Evolutionary conservation across 106 monocot species (phyloP).

Genomic region (Triglochin maritima): DNA sequence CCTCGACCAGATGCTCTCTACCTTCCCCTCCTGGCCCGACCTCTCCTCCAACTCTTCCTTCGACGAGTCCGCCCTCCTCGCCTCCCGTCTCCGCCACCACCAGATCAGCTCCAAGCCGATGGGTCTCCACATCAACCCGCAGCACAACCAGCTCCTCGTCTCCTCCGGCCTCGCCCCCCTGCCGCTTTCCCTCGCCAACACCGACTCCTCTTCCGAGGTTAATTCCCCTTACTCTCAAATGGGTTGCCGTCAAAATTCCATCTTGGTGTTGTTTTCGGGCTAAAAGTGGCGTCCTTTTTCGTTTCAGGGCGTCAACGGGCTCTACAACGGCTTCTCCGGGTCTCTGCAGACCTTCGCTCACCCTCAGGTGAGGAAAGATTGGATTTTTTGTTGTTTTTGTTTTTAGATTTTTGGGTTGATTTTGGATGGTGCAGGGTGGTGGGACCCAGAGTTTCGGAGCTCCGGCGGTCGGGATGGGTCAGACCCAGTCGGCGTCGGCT

Average conservation of each 20-base stretch:
- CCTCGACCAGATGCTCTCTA: conserved; percentile 82
- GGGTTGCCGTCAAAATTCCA: background rate
- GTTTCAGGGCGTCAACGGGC: conserved; percentile 33
- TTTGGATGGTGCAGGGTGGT: background rate
- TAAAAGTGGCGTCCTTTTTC: background rate
- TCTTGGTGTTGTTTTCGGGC: too few species aligned
- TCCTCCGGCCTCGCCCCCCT: conserved; percentile 24
- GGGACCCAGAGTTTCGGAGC: conserved; percentile 45
- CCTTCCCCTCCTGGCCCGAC: conserved; percentile 55
- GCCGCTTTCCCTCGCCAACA: conserved; percentile 33
- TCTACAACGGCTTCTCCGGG: conserved; percentile 41
- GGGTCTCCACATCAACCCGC: conserved; percentile 30
- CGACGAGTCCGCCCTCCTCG: conserved; percentile 71
- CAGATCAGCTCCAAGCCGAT: conserved; percentile 52
- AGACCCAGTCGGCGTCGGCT: conserved; percentile 12
- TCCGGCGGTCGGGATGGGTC: conserved; percentile 10
- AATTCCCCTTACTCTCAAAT: background rate
- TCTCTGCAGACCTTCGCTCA: conserved; percentile 16
- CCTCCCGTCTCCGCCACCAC: conserved; percentile 64
- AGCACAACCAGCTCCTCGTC: conserved; percentile 40
- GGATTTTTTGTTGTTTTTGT: background rate
- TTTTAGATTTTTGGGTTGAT: background rate
- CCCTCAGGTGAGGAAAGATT: background rate
- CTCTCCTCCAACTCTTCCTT: conserved; percentile 9
- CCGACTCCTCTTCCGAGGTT: conserved; percentile 15